Conservation (phyloP, 140 eudicot species). For the Senecio squalidus region DNA sequence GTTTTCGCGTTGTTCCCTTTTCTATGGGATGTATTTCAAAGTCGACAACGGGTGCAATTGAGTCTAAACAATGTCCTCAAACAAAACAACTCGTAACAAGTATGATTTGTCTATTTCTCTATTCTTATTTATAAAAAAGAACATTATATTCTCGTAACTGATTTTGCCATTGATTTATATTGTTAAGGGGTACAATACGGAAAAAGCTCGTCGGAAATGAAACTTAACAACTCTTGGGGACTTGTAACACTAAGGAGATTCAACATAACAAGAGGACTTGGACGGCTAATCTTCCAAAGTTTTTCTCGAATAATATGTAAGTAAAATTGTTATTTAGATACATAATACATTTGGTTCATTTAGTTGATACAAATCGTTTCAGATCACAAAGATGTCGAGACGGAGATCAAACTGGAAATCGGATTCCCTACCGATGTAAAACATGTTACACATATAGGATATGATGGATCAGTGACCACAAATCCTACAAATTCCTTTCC, state of each 20-base stretch:
- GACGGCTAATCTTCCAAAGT: slow-evolving; percentile 41
- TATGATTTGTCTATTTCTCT: slow-evolving; percentile 13
- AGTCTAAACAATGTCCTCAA: slow-evolving; percentile 23
- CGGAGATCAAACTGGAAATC: slow-evolving; percentile 49
- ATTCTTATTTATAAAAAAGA: background rate
- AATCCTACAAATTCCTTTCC: slow-evolving; percentile 47
- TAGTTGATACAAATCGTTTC: background rate
- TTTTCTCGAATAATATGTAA: slow-evolving; percentile 58
- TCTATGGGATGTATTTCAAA: slow-evolving; percentile 58
- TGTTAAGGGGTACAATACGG: slow-evolving; percentile 16
- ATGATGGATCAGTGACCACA: slow-evolving; percentile 66
- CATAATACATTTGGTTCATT: background rate
- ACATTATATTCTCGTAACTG: background rate
- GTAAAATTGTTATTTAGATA: slow-evolving; percentile 1
- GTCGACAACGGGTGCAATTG: slow-evolving; percentile 39
- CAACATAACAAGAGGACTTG: slow-evolving; percentile 38
- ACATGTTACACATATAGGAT: slow-evolving; percentile 85
- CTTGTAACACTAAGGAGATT: slow-evolving; percentile 31
- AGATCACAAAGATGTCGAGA: slow-evolving; percentile 46
- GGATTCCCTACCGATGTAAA: slow-evolving; percentile 91
- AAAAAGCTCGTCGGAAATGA: slow-evolving; percentile 24
- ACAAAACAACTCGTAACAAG: slow-evolving; percentile 28
- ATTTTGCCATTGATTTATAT: background rate
- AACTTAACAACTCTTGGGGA: slow-evolving; percentile 32
- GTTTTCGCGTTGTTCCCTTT: slow-evolving; percentile 53